These are phyloP conservation scores for Cichorium intybus DNA, from an alignment of 140 eudicot genomes.

Conservation along the genomic window DNA sequence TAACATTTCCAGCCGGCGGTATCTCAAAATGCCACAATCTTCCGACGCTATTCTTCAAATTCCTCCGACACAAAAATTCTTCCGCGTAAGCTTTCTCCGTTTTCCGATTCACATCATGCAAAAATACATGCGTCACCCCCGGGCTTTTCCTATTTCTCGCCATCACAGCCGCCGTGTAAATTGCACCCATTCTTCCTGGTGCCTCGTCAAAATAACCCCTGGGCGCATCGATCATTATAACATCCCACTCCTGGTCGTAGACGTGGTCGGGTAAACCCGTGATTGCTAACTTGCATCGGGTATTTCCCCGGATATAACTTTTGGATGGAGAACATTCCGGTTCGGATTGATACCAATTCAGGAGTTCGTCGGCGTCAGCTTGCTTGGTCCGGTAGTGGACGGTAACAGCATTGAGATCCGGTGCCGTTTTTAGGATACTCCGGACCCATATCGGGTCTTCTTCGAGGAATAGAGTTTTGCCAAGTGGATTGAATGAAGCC, in stretches of 20 bases:
- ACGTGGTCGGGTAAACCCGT: constrained; percentile 51
- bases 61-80: constrained; percentile 57
- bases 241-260: constrained; percentile 75
- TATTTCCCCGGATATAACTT: constrained; percentile 45
- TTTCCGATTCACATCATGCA: constrained; percentile 81
- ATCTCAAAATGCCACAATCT: constrained; percentile 81
- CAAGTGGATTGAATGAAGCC: constrained; percentile 64
- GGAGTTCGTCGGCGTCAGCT: constrained; percentile 44
- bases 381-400: constrained; percentile 54
- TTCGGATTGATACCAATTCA: constrained; percentile 23
- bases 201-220: constrained; percentile 67
- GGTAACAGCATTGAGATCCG: constrained; percentile 37
- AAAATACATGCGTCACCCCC: constrained; percentile 68
- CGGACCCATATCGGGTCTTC: constrained; percentile 76
- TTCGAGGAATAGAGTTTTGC: constrained; percentile 68
- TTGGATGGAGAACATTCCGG: constrained; percentile 41
- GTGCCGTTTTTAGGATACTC: constrained; percentile 39
- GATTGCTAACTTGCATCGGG: constrained; percentile 53
- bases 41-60: constrained; percentile 50
- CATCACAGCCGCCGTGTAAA: constrained; percentile 79
- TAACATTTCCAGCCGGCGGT: constrained; percentile 43
- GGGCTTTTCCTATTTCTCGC: constrained; percentile 54
- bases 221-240: constrained; percentile 88
- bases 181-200: constrained; percentile 90
- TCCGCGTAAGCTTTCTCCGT: constrained; percentile 62